Evolutionary conservation across 2,329 filamentous ascomycete species (phyloP).

Genomic region (Anthostomella pinea): DNA sequence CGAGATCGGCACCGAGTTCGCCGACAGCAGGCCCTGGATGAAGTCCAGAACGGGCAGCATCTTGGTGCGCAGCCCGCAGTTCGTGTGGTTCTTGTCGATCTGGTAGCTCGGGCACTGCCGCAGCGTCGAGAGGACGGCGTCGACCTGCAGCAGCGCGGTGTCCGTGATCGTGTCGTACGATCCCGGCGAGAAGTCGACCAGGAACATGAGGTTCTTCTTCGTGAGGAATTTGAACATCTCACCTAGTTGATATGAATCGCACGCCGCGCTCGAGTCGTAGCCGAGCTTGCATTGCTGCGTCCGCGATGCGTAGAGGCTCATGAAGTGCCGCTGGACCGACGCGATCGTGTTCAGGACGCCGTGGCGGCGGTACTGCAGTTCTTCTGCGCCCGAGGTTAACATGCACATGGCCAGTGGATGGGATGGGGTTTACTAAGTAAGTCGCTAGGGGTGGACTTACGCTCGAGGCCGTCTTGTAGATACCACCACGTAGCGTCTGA

Average conservation of each 20-base stretch:
- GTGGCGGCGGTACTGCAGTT: constrained; percentile 63
- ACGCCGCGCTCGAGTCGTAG: constrained; percentile 69
- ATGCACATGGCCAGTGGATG: constrained; percentile 3
- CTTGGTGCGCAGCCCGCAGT: constrained; percentile 67
- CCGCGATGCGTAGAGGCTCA: constrained; percentile 65
- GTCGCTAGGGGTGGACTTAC: constrained; percentile 36
- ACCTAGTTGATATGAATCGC: constrained; percentile 75
- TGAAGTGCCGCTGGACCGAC: constrained; percentile 66
- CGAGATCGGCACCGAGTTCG: constrained; percentile 43
- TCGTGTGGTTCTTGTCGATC: constrained; percentile 68
- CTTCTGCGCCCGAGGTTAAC: constrained; percentile 43
- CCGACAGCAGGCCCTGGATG: constrained; percentile 55
- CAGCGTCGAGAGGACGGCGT: constrained; percentile 57
- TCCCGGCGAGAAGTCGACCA: constrained; percentile 53
- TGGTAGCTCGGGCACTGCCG: constrained; percentile 70
- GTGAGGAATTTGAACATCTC: constrained; percentile 72
- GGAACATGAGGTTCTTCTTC: constrained; percentile 56
- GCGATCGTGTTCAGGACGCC: constrained; percentile 67
- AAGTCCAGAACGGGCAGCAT: constrained; percentile 65
- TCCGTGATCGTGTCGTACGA: constrained; percentile 45
- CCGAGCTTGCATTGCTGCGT: constrained; percentile 66
- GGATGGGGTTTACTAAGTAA: background rate
- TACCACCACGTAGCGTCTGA: constrained; percentile 64
- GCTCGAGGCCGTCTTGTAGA: constrained; percentile 65
- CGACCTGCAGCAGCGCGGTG: constrained; percentile 58